A percentile compares a stretch with the other conserved stretches of the same genome.
These are phyloP conservation scores for Neurospora sp. DNA, from an alignment of 495 filamentous ascomycete genomes.

Conservation along the genomic window DNA sequence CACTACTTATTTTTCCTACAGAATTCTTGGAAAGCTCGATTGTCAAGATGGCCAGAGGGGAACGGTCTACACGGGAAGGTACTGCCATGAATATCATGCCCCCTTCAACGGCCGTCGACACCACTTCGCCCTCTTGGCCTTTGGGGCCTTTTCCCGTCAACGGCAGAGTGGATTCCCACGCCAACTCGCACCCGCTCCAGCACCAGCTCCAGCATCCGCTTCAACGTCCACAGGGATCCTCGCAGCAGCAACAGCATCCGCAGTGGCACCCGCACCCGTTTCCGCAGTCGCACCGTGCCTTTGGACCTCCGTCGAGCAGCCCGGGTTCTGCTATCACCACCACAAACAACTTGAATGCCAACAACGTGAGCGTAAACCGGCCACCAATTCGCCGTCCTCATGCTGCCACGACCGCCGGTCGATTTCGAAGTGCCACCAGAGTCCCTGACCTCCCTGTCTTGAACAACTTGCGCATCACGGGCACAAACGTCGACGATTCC, in stretches of 20 bases:
- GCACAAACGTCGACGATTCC: slow-evolving; percentile 16
- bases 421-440: slow-evolving; percentile 11
- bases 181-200: not conserved
- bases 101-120: not conserved
- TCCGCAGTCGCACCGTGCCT: not conserved
- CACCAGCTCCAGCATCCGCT: not conserved
- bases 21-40: not conserved
- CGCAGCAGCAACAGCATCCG: not conserved
- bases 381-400: not conserved
- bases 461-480: slow-evolving; percentile 15
- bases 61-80: not conserved
- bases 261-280: not conserved
- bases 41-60: not conserved
- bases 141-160: not conserved
- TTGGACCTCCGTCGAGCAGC: not conserved
- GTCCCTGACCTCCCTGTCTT: slow-evolving; percentile 11
- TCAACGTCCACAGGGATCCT: not conserved
- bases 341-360: not conserved
- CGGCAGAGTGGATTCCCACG: not conserved
- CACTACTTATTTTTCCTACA: not conserved
- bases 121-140: not conserved
- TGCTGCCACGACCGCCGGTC: slow-evolving; percentile 12
- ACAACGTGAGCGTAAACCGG: not conserved
- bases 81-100: not conserved
- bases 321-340: not conserved